Evolutionary conservation across 345 rosid species (phyloP), one percentile per base, ranked within the genome.

Genomic region (Eucalyptus coolabah): DNA sequence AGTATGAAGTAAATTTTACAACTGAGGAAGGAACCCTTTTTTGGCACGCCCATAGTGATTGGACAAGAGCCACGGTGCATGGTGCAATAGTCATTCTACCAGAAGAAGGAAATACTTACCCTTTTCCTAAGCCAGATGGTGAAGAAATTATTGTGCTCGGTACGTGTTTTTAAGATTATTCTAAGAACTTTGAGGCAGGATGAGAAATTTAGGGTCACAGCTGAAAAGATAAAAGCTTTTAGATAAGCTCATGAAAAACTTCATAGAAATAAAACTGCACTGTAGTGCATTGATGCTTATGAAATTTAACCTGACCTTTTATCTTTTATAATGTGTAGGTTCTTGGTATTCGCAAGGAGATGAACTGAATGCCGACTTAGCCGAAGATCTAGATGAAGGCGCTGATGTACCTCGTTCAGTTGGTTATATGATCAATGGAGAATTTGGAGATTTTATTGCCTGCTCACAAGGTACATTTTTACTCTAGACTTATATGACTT

Each of bases 11-110:
- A 28, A 88, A 86, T 30, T 88, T 91, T 40, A 81, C 90, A 45
- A 80, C 50, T 11, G 91, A 91, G 17, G 91, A 91, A 86, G 93
- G 93, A 30, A 87, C 88, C 23, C 80, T 63, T n/a, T 60, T 59
- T 0, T 87, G 88, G 88, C 88, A 87, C 14, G 88, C 91, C 6
- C 88, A 88, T 45, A 88, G 91, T 13, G 88, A 88, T 30, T 91
- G 90, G 92, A 88, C 90, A 8, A 77, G 92, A 80, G 89, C 87
- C 32, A 91, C 90, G 19, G 92, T 91, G 34, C 89, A 91, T 50
- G 91, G 92, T 32, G 92, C 92, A 44, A 88, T 91, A 37, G 89
- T 91, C 77, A 88, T 91, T 50, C 34, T 59, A 19, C 92, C 92
- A 13, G 26, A 26, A 15, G 19, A 86, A 42, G 92, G 90, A 45